Evolutionary conservation across 75 land plant species (phyloP), one percentile per base, ranked within the genome.

Genomic region (Selaginella moellendorffii): DNA sequence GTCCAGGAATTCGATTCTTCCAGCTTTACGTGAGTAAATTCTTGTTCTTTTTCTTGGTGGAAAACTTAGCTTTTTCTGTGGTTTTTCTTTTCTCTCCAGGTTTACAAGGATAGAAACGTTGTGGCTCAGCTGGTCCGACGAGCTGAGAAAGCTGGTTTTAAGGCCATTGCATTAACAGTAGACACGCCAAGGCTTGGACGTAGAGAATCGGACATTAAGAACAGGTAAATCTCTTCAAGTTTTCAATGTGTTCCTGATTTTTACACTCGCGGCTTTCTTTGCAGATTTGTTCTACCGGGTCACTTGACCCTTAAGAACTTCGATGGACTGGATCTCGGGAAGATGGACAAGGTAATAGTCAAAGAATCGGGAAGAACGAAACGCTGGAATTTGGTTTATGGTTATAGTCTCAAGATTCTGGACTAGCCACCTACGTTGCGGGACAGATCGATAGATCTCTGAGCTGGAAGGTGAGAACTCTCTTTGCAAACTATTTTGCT

Each of bases 401-500:
- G 19, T 31, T 75, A 69, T 83, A 91, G 97, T 58, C 79, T 10
- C 56, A 72, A 54, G 97, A 92, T 68, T 88, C 97, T 62, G 97
- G 97, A 52, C 78, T 92, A 1, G 96, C 97, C n/a, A 88, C 97
- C 29, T 92, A 92, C 74, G 97, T 83, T 65, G 97, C 97, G 25
- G 82, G 86, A 23, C 97, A 92, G 73, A 74, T 83, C 74, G 97
- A 92, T 63, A 79, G 77, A 30, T 74, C 90, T 20, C 75, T 92
- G 30, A 92, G 86, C 81, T 92, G 96, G 97, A 88, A 88, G 95
- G 97, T 87, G 62, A 2, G 59, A n/a, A n/a, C n/a, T n/a, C n/a
- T n/a, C n/a, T n/a, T n/a, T n/a, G n/a, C n/a, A n/a, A n/a, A n/a
- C n/a, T n/a, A n/a, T n/a, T n/a, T n/a, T n/a, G n/a, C n/a, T n/a